phyloP scores from a whole-genome alignment of 371 early-diverging fungal species.

The Quaeritorhiza haematococci region DNA sequence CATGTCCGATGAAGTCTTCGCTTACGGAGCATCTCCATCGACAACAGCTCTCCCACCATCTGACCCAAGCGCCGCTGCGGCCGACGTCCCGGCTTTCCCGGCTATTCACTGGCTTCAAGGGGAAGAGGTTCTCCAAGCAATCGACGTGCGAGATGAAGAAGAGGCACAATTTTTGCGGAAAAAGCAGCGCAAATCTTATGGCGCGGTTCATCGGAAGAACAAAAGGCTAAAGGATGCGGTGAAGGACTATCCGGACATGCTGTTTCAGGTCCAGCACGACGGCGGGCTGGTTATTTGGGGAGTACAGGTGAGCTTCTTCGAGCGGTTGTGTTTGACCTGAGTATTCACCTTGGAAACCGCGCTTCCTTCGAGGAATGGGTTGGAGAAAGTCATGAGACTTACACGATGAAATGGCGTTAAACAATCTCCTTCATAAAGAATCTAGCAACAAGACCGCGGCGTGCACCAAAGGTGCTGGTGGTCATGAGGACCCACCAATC shows the following conservation, averaged over 20 bases:
- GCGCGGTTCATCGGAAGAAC: slow-evolving; percentile 22
- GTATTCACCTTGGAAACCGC: too few species aligned
- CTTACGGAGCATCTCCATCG: too few species aligned
- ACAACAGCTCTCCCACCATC: too few species aligned
- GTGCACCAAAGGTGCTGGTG: slow-evolving; percentile 63
- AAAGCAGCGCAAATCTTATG: slow-evolving; percentile 7
- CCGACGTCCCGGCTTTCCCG: too few species aligned
- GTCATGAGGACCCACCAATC: slow-evolving; percentile 62
- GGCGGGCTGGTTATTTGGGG: slow-evolving; percentile 79
- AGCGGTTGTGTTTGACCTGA: too few species aligned
- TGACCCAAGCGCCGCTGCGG: too few species aligned
- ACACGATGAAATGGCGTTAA: too few species aligned
- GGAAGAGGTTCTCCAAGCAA: slow-evolving; percentile 19
- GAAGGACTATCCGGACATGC: slow-evolving; percentile 71
- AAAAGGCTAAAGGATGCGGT: slow-evolving; percentile 53
- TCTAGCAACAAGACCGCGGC: slow-evolving; percentile 54
- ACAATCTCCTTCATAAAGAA: slow-evolving; percentile 38
- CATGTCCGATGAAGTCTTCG: slow-evolving; percentile 11
- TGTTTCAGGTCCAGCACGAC: slow-evolving; percentile 64
- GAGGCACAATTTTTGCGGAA: slow-evolving; percentile 4
- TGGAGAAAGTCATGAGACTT: not conserved
- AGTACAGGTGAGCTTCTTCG: slow-evolving; percentile 50
- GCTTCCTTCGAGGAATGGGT: too few species aligned
- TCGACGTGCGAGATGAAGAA: slow-evolving; percentile 6
- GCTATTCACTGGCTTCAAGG: slow-evolving; percentile 60